Evolutionary conservation across 306 rosid species (phyloP).

Genomic region (Trichosanthes cucumerina): DNA sequence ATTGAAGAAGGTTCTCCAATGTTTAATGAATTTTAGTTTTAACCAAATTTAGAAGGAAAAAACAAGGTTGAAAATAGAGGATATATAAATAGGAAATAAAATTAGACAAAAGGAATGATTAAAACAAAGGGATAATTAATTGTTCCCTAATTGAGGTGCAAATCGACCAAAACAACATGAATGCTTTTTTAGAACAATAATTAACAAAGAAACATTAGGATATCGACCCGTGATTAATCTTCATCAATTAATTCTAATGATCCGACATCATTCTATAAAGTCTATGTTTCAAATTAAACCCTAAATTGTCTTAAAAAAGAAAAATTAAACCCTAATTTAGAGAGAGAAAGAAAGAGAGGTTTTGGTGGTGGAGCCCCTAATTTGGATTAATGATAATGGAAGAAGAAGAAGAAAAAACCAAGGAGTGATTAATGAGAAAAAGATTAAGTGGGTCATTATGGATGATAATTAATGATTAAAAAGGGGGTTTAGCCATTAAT

Average conservation of each 20-base stretch:
- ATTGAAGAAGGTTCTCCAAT: not conserved
- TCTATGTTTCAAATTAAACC: not conserved
- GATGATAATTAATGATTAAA: conserved; percentile 7
- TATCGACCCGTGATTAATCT: not conserved
- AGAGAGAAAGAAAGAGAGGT: not conserved
- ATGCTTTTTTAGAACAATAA: not conserved
- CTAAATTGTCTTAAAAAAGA: not conserved
- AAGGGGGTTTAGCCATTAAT: not conserved
- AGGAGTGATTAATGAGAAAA: conserved; percentile 1
- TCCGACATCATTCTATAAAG: not conserved
- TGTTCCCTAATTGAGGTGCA: conserved; percentile 1
- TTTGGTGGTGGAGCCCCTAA: not conserved
- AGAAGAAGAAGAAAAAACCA: not conserved
- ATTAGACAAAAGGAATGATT: conserved; percentile 2
- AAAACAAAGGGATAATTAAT: not conserved
- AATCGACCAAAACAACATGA: not conserved
- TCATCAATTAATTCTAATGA: not conserved
- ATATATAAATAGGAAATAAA: not conserved
- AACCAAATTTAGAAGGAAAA: not conserved
- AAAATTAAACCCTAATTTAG: not conserved
- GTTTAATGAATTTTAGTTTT: not conserved
- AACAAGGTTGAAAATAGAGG: not conserved
- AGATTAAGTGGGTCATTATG: not conserved
- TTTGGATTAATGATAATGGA: not conserved
- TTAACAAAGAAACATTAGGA: not conserved